These are phyloP conservation scores for Plasmodium yoelii DNA, from an alignment of 169 alveolate genomes.

Conservation along the genomic window DNA sequence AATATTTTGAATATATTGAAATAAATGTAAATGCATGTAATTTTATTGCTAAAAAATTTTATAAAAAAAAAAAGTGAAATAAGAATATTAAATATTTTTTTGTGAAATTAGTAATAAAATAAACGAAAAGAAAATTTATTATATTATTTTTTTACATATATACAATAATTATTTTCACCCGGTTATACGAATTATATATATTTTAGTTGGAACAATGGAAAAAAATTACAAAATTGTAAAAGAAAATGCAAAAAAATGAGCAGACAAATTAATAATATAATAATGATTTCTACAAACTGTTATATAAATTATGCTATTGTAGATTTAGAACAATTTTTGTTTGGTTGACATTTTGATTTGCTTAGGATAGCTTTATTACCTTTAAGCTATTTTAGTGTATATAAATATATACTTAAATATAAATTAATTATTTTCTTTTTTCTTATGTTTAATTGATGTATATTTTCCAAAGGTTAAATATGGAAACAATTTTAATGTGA, in stretches of 20 bases:
- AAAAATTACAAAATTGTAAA: conserved; percentile 70
- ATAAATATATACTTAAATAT: background rate
- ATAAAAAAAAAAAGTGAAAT: background rate
- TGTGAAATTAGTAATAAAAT: background rate
- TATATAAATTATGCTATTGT: no score
- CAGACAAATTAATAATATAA: background rate
- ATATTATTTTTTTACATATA: conserved; percentile 5
- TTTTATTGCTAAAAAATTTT: background rate
- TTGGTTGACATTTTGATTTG: no score
- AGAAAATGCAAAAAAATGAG: conserved; percentile 19
- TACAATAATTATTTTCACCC: conserved; percentile 6
- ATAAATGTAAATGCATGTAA: background rate
- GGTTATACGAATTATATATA: no score
- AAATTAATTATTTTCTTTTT: conserved; percentile 15
- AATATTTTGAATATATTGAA: no score
- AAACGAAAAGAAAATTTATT: conserved; percentile 6
- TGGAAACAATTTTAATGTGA: conserved; percentile 49
- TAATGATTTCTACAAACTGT: no score
- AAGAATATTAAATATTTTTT: conserved; percentile 18
- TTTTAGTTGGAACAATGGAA: conserved; percentile 36
- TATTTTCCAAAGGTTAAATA: conserved; percentile 40
- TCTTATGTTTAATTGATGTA: background rate
- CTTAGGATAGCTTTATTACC: no score
- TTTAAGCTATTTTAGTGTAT: no score
- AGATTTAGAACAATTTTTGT: no score